Evolutionary conservation across 2,329 filamentous ascomycete species (phyloP), one percentile per base, ranked within the genome.

Genomic region (Daldinia eschscholtzii): DNA sequence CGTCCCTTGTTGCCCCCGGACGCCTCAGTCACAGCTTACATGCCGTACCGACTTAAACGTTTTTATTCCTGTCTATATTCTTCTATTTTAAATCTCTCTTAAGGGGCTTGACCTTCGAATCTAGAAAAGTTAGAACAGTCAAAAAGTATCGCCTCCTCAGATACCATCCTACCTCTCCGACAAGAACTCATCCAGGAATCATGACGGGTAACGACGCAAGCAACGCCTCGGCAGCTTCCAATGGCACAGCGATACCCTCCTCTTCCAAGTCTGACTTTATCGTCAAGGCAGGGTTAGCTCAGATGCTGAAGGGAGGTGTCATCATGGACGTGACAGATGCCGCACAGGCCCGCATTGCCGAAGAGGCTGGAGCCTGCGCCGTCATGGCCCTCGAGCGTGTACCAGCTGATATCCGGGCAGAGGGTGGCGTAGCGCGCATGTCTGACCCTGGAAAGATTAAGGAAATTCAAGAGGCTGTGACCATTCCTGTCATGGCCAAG

Each of bases 341-440:
- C 28, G 92, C 93, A 79, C 94, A 97, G 86, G 94, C 96, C 70
- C 93, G 93, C 83, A 98, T 99, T 80, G 96, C 96, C 79, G 96
- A 99, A 83, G 94, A 98, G 81, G 94, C 96, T 69, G 96, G 96
- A 70, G 96, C 96, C 70, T 92, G 90, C 75, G 96, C 96, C 79
- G 96, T 99, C 84, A 99, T 99, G 96, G 96, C 96, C 42, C 91
- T 99, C 70, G 96, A 98, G 88, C 92, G 96, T 73, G 96, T 98
- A 57, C 96, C 96, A 58, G 95, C 96, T 76, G 96, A 99, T 82
- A 99, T 99, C 81, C 91, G 96, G 75, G 90, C 87, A 69, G 88
- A 97, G 80, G 96, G 96, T 75, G 96, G 96, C 78, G 96, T 99
- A 23, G 94, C 94, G 12, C 92, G 96, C 81, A 99, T 99, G 96